Conservation (phyloP, 2,329 filamentous ascomycete genomes). For the Aspergillus proliferans region DNA sequence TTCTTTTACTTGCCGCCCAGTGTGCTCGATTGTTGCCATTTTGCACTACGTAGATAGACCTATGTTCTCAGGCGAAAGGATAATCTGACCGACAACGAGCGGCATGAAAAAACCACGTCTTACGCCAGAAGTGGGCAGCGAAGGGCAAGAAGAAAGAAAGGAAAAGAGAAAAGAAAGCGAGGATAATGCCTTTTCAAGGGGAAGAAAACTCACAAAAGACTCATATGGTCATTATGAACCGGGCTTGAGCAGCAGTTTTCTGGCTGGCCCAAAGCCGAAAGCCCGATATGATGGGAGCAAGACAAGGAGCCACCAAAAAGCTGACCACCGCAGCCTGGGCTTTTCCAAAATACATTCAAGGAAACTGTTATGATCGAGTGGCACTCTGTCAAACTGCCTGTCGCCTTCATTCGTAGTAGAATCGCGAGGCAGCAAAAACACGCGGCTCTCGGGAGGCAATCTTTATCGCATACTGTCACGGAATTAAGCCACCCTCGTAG, state of each 20-base stretch:
- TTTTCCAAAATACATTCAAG: neutral
- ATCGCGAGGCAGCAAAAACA: neutral
- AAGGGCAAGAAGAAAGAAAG: neutral
- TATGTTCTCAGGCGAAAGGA: slow-evolving; percentile 14
- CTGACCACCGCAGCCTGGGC: too few relatives aligned
- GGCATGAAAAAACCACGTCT: neutral
- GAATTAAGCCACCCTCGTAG: neutral
- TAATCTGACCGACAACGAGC: slow-evolving; percentile 3
- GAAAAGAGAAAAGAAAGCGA: slow-evolving; percentile 1
- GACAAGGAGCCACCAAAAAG: neutral
- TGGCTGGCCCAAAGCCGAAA: too few relatives aligned
- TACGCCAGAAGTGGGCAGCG: neutral
- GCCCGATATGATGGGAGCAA: neutral
- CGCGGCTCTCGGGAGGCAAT: neutral
- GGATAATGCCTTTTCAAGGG: neutral
- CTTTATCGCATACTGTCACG: neutral
- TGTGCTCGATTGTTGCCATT: slow-evolving; percentile 10
- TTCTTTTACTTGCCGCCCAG: neutral
- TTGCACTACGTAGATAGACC: slow-evolving; percentile 34
- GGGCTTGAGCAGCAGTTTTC: too few relatives aligned
- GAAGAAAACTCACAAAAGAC: too few relatives aligned
- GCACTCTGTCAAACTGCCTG: neutral
- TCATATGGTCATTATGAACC: too few relatives aligned
- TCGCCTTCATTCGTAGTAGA: neutral
- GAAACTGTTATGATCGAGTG: neutral